Conservation (phyloP, 1,284 basidiomycete species). For the Lignosus rhinocerotis region DNA sequence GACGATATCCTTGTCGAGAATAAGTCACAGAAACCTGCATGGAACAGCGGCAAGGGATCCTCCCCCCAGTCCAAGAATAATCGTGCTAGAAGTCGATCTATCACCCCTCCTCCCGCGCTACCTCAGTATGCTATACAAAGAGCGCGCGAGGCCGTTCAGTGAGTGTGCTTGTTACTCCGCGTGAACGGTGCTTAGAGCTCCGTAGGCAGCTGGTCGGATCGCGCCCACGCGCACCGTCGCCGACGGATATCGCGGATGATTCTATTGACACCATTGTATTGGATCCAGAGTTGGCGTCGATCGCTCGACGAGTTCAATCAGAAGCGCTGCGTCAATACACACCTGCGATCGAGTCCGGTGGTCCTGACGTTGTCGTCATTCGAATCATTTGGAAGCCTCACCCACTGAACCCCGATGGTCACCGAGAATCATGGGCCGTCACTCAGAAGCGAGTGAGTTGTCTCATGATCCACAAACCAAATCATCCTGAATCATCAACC, state of each 20-base stretch:
- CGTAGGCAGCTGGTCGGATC: slow-evolving; percentile 47
- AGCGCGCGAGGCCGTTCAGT: slow-evolving; percentile 61
- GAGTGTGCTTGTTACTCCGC: slow-evolving; percentile 17
- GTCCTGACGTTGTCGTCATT: slow-evolving; percentile 49
- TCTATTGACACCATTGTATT: slow-evolving; percentile 49
- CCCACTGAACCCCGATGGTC: slow-evolving; percentile 47
- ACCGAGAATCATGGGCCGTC: slow-evolving; percentile 47
- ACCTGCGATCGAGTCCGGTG: slow-evolving; percentile 22
- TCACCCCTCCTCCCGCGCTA: slow-evolving; percentile 71
- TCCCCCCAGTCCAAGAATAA: slow-evolving; percentile 36
- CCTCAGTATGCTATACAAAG: slow-evolving; percentile 49
- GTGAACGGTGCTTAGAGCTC: not conserved
- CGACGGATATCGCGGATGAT: slow-evolving; percentile 45
- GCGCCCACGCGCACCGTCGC: slow-evolving; percentile 44
- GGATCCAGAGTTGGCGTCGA: slow-evolving; percentile 61
- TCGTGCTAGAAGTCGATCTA: slow-evolving; percentile 56
- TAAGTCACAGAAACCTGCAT: slow-evolving; percentile 30
- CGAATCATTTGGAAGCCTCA: slow-evolving; percentile 64
- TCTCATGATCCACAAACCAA: not conserved
- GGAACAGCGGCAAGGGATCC: slow-evolving; percentile 7
- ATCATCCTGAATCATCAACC: too few species aligned
- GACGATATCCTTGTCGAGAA: slow-evolving; percentile 40
- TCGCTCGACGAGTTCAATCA: slow-evolving; percentile 42
- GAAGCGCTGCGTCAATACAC: slow-evolving; percentile 29
- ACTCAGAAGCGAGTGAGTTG: slow-evolving; percentile 58